Evolutionary conservation across 768 basidiomycete species (phyloP).

Genomic region (Russula lepida): DNA sequence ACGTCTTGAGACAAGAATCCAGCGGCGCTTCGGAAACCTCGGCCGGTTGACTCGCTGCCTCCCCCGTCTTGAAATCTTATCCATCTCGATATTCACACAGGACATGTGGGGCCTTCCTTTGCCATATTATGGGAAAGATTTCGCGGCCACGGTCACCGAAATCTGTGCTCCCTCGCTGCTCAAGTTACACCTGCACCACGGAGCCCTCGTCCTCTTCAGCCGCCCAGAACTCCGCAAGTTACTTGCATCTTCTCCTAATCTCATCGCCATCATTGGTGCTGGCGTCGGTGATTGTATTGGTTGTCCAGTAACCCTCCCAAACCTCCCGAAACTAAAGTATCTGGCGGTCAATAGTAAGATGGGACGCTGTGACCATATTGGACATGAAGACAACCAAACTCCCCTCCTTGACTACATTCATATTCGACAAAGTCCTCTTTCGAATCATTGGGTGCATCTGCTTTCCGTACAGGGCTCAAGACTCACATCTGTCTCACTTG

Average conservation of each 20-base stretch:
- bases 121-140: constrained; percentile 14
- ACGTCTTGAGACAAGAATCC: not conserved
- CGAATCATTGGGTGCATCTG: constrained; percentile 6
- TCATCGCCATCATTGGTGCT: not conserved
- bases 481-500: constrained; percentile 11
- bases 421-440: not conserved
- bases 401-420: constrained; percentile 10
- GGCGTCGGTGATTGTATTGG: not conserved
- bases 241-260: constrained; percentile 7
- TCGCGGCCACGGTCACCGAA: not conserved
- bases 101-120: not conserved
- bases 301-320: constrained; percentile 12
- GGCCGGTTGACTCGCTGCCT: constrained; percentile 9
- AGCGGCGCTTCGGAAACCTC: constrained; percentile 7
- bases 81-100: constrained; percentile 9
- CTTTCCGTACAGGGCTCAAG: not conserved
- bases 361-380: not conserved
- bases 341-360: not conserved
- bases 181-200: not conserved
- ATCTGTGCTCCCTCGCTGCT: constrained; percentile 6
- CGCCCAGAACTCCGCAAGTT: constrained; percentile 1
- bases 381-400: not conserved
- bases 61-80: constrained; percentile 8
- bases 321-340: constrained; percentile 14
- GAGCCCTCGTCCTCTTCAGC: constrained; percentile 7